Evolutionary conservation across 108 stramenopile genomes (phyloP), one percentile per base, ranked within the genome.

Genomic region (Fragilariopsis cylindrus): DNA sequence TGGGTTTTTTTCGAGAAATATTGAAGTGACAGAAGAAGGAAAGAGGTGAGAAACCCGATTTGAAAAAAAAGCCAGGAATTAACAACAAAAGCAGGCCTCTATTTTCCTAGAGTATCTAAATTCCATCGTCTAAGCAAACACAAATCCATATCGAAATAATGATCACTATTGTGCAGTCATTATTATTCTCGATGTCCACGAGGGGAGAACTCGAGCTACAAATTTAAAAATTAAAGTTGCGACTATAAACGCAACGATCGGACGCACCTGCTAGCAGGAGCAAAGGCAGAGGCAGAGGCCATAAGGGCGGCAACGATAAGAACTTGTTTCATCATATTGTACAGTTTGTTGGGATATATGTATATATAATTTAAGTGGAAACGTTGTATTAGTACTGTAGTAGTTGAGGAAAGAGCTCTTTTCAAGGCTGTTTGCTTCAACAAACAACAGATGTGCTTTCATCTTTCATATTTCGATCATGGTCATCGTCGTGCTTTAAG

Each of bases 221-320:
- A 12, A 21, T 63, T 21, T 15, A 0, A 46, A 39, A 67, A 46
- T 13, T 47, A 2, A 11, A 44, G 16, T 43, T 47, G 40, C 15
- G 21, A 15, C n/a, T 47, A 67, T 39, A 1, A 40, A 67, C 15
- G 43, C 15, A 42, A 16, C 60, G 57, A n/a, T 40, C 6, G 15
- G 7, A 82, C 87, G 48, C 60, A 92, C 92, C 86, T 89, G 48
- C 82, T 78, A 53, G 77, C 82, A 21, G 92, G 90, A 70, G 84
- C 88, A 62, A 93, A 93, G 7, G 92, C 92, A 69, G 92, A 79
- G 53, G 88, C 87, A 69, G 88, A 93, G 16, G 88, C 92, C 64
- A 85, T 64, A 80, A 84, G 83, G 67, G 87, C 85, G 64, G 83
- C 78, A 58, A 90, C 58, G 75, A 87, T 46, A 83, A 89, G 64